Percentiles rank a stretch among this genome's conserved stretches.
Conservation (phyloP, 441 rosid genomes). For the Croton setiger region DNA sequence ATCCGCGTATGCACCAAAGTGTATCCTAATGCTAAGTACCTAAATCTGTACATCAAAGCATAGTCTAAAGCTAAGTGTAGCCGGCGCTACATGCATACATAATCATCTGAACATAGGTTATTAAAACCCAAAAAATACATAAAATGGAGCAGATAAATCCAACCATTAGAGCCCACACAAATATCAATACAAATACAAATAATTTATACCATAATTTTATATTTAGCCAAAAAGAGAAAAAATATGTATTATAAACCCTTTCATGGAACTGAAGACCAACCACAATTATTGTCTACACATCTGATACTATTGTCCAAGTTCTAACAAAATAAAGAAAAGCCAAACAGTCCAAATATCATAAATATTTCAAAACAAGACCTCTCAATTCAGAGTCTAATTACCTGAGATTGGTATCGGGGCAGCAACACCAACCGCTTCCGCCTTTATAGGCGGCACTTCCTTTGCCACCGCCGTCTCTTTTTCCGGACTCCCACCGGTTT, state of each 20-base stretch:
- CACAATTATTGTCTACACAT: slow-evolving; percentile 9
- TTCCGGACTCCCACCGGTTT: slow-evolving; percentile 42
- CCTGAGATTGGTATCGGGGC: slow-evolving; percentile 52
- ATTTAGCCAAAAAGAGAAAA: slow-evolving; percentile 6
- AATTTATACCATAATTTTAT: slow-evolving; percentile 1
- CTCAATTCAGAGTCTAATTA: slow-evolving; percentile 15
- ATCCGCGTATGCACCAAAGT: too few relatives aligned
- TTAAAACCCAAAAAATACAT: too few relatives aligned
- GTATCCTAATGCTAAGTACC: too few relatives aligned
- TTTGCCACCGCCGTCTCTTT: slow-evolving; percentile 29
- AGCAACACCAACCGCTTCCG: slow-evolving; percentile 24
- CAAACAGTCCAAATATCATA: background rate
- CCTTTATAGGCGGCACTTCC: slow-evolving; percentile 23
- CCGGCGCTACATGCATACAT: too few relatives aligned
- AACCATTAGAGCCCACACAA: background rate
- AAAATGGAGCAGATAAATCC: background rate
- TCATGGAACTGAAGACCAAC: background rate
- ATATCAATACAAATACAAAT: background rate
- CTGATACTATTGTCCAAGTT: background rate
- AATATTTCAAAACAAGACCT: background rate
- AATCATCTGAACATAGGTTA: too few relatives aligned
- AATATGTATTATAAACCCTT: background rate
- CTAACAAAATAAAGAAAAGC: background rate
- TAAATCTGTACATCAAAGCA: too few relatives aligned
- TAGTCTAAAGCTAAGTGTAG: too few relatives aligned